Conservation (phyloP, 2,329 filamentous ascomycete species). For the Fusarium newnesense region DNA sequence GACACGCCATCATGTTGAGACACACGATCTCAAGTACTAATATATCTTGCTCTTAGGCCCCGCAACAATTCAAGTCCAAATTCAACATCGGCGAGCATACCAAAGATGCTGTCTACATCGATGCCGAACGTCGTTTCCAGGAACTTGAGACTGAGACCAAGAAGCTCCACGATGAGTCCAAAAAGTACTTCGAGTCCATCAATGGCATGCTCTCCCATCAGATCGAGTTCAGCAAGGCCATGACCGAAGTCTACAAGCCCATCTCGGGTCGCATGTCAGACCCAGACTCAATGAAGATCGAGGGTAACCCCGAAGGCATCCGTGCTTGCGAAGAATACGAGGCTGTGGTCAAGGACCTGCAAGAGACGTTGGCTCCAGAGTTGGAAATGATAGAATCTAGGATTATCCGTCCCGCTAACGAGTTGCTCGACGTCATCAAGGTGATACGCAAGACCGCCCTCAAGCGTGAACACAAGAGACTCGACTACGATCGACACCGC, state of each 20-base stretch:
- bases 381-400: conserved; percentile 96
- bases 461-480: conserved; percentile 97
- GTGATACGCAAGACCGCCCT: conserved; percentile 86
- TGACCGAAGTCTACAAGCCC: conserved; percentile 96
- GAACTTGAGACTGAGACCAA: conserved; percentile 97
- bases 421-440: conserved; percentile 95
- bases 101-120: conserved; percentile 93
- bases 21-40: conserved; percentile 8
- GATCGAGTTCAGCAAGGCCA: conserved; percentile 97
- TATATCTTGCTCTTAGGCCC: conserved; percentile 65
- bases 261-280: conserved; percentile 97
- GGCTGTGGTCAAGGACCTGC: conserved; percentile 86
- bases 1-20: not conserved
- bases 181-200: conserved; percentile 97
- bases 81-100: conserved; percentile 97
- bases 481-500: conserved; percentile 93
- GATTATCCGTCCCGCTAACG: conserved; percentile 91
- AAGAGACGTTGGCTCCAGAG: conserved; percentile 88
- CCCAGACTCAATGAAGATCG: conserved; percentile 80
- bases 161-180: conserved; percentile 94
- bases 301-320: conserved; percentile 94
- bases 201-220: conserved; percentile 98
- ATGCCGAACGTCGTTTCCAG: conserved; percentile 91
- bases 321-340: conserved; percentile 97
- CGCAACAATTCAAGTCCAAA: conserved; percentile 88